These are phyloP conservation scores for Daldinia bambusicola DNA, from an alignment of 495 filamentous ascomycete genomes.

Conservation along the genomic window DNA sequence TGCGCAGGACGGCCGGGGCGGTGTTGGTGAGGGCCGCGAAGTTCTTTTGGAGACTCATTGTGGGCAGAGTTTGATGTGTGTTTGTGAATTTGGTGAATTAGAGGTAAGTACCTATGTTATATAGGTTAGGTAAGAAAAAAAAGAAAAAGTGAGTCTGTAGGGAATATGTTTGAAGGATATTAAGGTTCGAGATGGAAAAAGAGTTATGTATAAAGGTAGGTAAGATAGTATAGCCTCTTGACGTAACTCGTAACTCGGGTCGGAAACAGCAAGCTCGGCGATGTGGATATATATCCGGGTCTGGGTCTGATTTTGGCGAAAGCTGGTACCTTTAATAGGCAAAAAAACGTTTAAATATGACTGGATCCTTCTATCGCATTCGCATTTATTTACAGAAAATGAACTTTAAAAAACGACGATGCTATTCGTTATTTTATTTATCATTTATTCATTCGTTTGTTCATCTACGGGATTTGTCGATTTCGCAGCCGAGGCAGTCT, in stretches of 20 bases:
- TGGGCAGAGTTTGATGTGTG: too few species aligned
- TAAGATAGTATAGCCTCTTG: neutral
- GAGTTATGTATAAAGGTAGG: neutral
- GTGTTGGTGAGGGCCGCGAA: conserved; percentile 8
- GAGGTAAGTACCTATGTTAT: too few species aligned
- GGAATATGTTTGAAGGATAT: neutral
- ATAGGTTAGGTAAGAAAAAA: too few species aligned
- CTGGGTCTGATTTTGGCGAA: neutral
- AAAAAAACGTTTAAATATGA: neutral
- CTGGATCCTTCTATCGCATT: neutral
- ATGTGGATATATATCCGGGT: neutral
- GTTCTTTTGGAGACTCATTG: conserved; percentile 31
- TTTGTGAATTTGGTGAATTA: too few species aligned
- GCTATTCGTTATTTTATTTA: neutral
- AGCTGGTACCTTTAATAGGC: neutral
- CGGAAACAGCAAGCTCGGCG: neutral
- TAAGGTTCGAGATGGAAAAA: neutral
- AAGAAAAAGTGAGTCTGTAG: neutral
- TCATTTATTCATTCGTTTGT: neutral
- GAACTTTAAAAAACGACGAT: neutral
- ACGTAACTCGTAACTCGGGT: neutral
- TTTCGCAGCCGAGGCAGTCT: neutral
- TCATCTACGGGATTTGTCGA: neutral
- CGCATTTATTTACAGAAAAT: neutral
- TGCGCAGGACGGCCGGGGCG: conserved; percentile 9